Base-by-base conservation (phyloP, 192 early-diverging fungal species). In the Helicostylum pulchrum region DNA sequence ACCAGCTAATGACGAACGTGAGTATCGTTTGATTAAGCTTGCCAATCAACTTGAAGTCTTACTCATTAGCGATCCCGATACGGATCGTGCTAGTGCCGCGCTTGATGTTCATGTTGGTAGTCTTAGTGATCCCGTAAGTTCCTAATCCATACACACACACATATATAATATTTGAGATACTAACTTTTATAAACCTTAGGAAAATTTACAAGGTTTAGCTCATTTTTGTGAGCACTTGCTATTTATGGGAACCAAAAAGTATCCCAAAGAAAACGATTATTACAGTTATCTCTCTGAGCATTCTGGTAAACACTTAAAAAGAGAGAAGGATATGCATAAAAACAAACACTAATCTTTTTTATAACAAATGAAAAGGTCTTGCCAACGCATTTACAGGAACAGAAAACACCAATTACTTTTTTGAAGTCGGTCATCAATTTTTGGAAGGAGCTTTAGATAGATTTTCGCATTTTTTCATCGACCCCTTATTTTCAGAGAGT, bases 401-500 rank as follows among this genome's bases (percentile, higher is more conserved):
- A 30, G 81, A 85, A 30, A 20, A 75, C 26, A 85, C 84, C 10
- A 77, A 77, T 45, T 85, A 68, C 47, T 78, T 76, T 46, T 85
- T 85, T 74, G 80, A 85, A 50, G 75, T 85, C n/a, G 72, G 70
- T 14, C 52, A 76, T 46, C 76, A 73, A 47, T 57, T 68, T 48
- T 75, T 83, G 12, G 78, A 82, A 57, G 80, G 72, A 19, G 77
- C 80, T 10, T 44, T 84, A 12, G 83, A 84, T 68, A 68, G 78
- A 45, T 80, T 93, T 63, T 75, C 91, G 8, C 90, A 94, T 67
- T 98, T 96, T 72, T 98, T 98, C 71, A 90, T 93, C 23, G 73
- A 80, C 23, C 96, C 96, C 9, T 80, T 92, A 43, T 96, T 96
- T 72, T 77, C 80, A 53, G 85, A 86, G 8, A 83, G 79, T 53